Base-by-base conservation (phyloP, 345 rosid genomes). In the Heritiera littoralis region DNA sequence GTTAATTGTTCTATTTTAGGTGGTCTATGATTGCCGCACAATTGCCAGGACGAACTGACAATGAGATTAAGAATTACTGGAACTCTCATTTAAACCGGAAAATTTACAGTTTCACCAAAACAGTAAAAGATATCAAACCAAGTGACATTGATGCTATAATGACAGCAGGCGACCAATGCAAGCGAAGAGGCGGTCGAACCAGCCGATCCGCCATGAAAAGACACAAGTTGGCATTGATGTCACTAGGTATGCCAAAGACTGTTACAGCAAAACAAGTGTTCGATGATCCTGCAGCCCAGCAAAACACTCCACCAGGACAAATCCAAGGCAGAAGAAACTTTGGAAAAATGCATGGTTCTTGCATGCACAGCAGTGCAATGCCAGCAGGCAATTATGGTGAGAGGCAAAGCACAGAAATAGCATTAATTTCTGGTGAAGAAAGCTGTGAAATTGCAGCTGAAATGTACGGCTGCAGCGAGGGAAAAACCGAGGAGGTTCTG, bases 61-160 rank as follows among this genome's bases (percentile, higher is more conserved):
- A 94, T 79, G 97, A 94, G 87, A 92, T 94, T 49, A 94, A 94
- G 86, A 94, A 94, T 80, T 89, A 91, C 70, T 94, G 98, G 98
- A 94, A 94, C 77, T 90, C 97, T 41, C 97, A 92, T 79, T 85
- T 92, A 38, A 88, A 93, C 81, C 81, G 98, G 72, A 92, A 86
- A 84, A 86, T 91, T 51, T 90, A 87, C 67, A 67, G 86, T 66
- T 85, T 89, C 82, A 79, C 75, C 10, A 46, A 63, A 49, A 43
- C 8, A n/a, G 76, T 58, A 48, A 20, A 14, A 7, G 55, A 55
- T 14, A 59, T 80, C 13, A 18, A 73, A 45, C 41, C 78, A 2
- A 60, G 18, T 4, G 69, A 61, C 56, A 60, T 74, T 13, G 73
- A 73, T 14, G 75, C 54, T 56, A 38, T 77, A 79, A 81, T 28